phyloP scores from a whole-genome alignment of 2,329 filamentous ascomycete genomes.

The Tolypocladium paradoxum region DNA sequence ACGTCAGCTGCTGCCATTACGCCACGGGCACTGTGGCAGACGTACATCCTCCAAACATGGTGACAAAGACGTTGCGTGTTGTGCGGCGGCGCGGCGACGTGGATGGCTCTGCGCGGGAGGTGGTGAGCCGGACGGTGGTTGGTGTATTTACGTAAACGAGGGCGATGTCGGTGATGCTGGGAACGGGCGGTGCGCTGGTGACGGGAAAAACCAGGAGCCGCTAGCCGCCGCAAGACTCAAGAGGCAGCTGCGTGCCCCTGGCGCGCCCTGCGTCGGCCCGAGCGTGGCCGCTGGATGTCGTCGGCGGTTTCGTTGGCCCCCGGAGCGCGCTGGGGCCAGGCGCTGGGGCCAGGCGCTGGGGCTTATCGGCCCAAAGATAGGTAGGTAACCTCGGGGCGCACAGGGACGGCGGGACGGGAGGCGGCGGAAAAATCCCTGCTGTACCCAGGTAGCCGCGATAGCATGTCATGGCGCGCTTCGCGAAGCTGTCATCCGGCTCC shows the following conservation, averaged over 20 bases:
- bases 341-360: background rate
- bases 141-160: constrained; percentile 11
- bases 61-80: background rate
- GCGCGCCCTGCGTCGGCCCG: constrained; percentile 9
- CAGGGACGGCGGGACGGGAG: too few relatives aligned
- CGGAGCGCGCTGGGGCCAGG: background rate
- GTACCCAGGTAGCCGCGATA: background rate
- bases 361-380: background rate
- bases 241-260: constrained; percentile 3
- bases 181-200: background rate
- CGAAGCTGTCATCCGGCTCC: background rate
- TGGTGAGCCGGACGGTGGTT: background rate
- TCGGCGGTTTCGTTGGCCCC: constrained; percentile 2
- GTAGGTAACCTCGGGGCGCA: too few relatives aligned
- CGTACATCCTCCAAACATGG: constrained; percentile 30
- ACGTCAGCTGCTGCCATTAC: constrained; percentile 11
- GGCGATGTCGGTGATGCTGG: constrained; percentile 5
- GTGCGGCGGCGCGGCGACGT: background rate
- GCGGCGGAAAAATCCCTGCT: background rate
- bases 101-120: background rate
- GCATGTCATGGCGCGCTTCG: background rate
- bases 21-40: constrained; percentile 7
- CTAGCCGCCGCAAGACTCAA: constrained; percentile 7
- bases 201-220: background rate
- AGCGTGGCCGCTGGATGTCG: constrained; percentile 10